Conservation (phyloP, 2,329 filamentous ascomycete genomes). For the Cadophora gregata region DNA sequence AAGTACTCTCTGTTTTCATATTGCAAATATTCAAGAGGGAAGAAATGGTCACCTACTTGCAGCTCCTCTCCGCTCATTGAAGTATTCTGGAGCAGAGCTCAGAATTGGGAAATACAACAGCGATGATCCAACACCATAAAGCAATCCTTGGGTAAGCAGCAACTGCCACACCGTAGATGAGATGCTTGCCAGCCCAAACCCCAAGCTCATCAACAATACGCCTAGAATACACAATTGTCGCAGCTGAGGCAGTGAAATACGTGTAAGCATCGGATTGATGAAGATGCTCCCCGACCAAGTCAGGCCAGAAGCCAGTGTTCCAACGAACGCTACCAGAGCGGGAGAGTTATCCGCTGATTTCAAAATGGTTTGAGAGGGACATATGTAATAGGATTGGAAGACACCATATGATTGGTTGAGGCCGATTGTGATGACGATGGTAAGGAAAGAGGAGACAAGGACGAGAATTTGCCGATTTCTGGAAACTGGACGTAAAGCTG, state of each 20-base stretch:
- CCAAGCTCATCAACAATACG: slow-evolving; percentile 49
- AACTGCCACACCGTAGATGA: slow-evolving; percentile 49
- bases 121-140: slow-evolving; percentile 52
- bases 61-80: slow-evolving; percentile 52
- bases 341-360: slow-evolving; percentile 45
- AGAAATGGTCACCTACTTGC: slow-evolving; percentile 40
- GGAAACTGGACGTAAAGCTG: slow-evolving; percentile 36
- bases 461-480: slow-evolving; percentile 50
- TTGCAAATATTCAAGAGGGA: neutral
- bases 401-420: slow-evolving; percentile 57
- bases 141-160: slow-evolving; percentile 53
- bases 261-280: slow-evolving; percentile 54
- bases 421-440: slow-evolving; percentile 45
- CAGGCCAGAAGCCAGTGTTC: slow-evolving; percentile 54
- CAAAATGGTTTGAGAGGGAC: slow-evolving; percentile 49
- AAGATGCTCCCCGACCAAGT: slow-evolving; percentile 57
- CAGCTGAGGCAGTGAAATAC: slow-evolving; percentile 47
- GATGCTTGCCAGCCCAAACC: slow-evolving; percentile 51
- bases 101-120: slow-evolving; percentile 52
- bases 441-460: slow-evolving; percentile 37
- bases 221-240: slow-evolving; percentile 50
- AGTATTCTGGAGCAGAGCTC: slow-evolving; percentile 56
- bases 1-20: too few species aligned
- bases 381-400: slow-evolving; percentile 56
- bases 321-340: slow-evolving; percentile 55